These are phyloP conservation scores for Coccinonectria pachysandricola DNA, from an alignment of 2,329 filamentous ascomycete genomes.

Conservation along the genomic window DNA sequence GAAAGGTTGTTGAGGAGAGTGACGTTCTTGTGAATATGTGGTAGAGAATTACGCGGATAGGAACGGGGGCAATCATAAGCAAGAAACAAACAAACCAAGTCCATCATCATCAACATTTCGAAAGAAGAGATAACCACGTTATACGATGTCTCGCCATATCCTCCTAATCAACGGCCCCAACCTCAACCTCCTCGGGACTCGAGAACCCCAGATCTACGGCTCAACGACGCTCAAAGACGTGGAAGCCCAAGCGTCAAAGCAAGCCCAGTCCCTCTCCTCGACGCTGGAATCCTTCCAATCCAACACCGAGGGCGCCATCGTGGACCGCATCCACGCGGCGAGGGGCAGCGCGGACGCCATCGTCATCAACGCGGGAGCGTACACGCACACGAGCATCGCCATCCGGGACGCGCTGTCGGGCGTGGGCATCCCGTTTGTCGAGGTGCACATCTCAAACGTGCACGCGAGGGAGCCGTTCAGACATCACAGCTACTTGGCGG, in stretches of 20 bases:
- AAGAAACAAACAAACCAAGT: slow-evolving; percentile 4
- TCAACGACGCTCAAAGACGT: slow-evolving; percentile 57
- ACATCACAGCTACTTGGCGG: slow-evolving; percentile 60
- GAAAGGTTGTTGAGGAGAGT: too few relatives aligned
- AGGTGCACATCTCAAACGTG: slow-evolving; percentile 68
- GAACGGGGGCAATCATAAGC: too few relatives aligned
- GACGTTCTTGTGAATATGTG: too few relatives aligned
- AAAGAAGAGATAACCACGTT: slow-evolving; percentile 1
- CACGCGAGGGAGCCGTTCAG: slow-evolving; percentile 61
- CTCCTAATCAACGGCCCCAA: slow-evolving; percentile 76
- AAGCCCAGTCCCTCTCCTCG: slow-evolving; percentile 37
- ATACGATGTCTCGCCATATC: slow-evolving; percentile 35
- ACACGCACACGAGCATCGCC: slow-evolving; percentile 67
- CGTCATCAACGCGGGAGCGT: slow-evolving; percentile 66
- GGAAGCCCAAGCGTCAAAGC: slow-evolving; percentile 34
- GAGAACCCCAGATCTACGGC: slow-evolving; percentile 67
- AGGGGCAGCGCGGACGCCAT: slow-evolving; percentile 49
- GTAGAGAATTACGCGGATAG: too few relatives aligned
- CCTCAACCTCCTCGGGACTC: slow-evolving; percentile 66
- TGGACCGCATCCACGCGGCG: slow-evolving; percentile 63
- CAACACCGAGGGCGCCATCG: slow-evolving; percentile 66
- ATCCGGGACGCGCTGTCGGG: slow-evolving; percentile 64
- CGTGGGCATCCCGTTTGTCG: slow-evolving; percentile 62
- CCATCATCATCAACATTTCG: slow-evolving; percentile 1
- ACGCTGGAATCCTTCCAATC: slow-evolving; percentile 57